Evolutionary conservation across 2,329 filamentous ascomycete genomes (phyloP).

Genomic region (Myriosclerotinia duriaeana): DNA sequence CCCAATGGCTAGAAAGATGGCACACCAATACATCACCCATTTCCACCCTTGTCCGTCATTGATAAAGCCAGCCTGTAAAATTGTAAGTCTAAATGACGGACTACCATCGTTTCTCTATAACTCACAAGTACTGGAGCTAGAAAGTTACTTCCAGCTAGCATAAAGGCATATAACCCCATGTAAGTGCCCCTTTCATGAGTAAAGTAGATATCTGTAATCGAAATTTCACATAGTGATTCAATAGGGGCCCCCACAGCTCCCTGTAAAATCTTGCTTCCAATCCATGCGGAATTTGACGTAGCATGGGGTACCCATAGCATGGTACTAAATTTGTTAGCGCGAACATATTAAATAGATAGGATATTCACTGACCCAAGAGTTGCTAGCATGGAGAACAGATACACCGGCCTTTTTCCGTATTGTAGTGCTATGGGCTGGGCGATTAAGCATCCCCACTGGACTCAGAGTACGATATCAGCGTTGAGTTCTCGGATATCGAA

Average conservation of each 20-base stretch:
- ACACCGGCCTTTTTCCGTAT: conserved; percentile 45
- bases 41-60: conserved; percentile 50
- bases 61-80: conserved; percentile 47
- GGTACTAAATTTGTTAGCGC: conserved; percentile 30
- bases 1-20: conserved; percentile 51
- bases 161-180: conserved; percentile 47
- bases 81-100: background rate
- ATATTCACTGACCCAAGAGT: conserved; percentile 30
- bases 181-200: conserved; percentile 47
- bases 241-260: conserved; percentile 37
- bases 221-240: conserved; percentile 40
- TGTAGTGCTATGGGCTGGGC: conserved; percentile 54
- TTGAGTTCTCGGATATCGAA: background rate
- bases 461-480: conserved; percentile 32
- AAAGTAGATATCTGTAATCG: conserved; percentile 44
- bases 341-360: background rate
- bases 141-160: conserved; percentile 48
- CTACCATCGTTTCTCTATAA: background rate
- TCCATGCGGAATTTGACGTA: conserved; percentile 43
- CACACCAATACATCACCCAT: conserved; percentile 54
- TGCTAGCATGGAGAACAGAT: conserved; percentile 39
- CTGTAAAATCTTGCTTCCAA: conserved; percentile 35
- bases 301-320: conserved; percentile 43
- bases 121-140: conserved; percentile 47
- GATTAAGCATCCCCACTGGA: conserved; percentile 52